Base-by-base conservation (phyloP, 2,329 filamentous ascomycete genomes). In the Hymenoscyphus salicellus region DNA sequence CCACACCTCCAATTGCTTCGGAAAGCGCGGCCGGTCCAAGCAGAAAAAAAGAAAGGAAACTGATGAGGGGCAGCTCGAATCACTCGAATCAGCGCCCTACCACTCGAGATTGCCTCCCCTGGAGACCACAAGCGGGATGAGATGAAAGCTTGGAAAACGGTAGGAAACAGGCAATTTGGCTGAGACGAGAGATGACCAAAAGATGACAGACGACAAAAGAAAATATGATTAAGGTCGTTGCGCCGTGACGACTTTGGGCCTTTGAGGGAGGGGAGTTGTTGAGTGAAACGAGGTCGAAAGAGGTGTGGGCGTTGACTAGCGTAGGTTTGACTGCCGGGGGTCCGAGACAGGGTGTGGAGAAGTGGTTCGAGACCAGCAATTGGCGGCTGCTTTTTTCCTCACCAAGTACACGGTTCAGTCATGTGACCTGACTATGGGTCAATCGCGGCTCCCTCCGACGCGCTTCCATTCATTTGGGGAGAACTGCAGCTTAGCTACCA, bases 251-350 rank as follows among this genome's bases (percentile, higher is more conserved):
- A 26, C 23, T 52, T 14, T 23, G 46, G 20, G 28, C 28, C n/a
- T n/a, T 30, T 6, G 43, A n/a, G 43, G 17, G 41, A 17, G 5
- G 17, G 38, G 38, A 46, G 17, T 23, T 52, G 20, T 46, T 52
- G 46, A 52, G 46, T 52, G 46, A 52, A 52, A 52, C 46, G 46
- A 52, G n/a, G 46, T 52, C 5, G 46, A 52, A 52, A 52, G 46
- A 52, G 46, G 46, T 52, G 46, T 52, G 46, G 20, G 20, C 20
- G 20, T 33, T 8, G 7, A 10, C 8, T 36, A 36, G 32, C 32
- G 32, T 36, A 38, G 33, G 10, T 38, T 14, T 2, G 32, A 5
- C 11, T 33, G 11, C 6, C 36, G 16, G 36, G 14, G 36, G 36
- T 16, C 11, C 36, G 36, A 38, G 36, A 38, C 36, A 38, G 36